Evolutionary conservation across 2,329 filamentous ascomycete genomes (phyloP).

Genomic region (Aquanectria penicillioides): DNA sequence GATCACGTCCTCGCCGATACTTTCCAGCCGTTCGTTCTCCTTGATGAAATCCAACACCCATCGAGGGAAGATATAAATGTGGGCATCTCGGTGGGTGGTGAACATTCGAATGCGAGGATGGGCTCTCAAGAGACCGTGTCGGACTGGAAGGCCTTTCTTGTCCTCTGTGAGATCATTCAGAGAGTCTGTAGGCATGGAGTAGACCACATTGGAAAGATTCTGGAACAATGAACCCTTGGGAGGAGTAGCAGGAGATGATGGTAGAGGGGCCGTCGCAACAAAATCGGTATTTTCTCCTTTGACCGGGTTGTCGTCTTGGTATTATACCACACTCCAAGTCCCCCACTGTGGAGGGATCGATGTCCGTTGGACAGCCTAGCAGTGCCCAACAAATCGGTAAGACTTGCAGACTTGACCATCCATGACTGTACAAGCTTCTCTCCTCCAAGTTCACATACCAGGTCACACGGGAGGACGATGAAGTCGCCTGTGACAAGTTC

Average conservation of each 20-base stretch:
- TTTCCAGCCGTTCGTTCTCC: conserved; percentile 84
- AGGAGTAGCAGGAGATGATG: conserved; percentile 57
- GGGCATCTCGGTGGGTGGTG: conserved; percentile 87
- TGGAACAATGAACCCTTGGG: conserved; percentile 71
- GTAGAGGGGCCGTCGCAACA: conserved; percentile 78
- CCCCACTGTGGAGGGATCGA: conserved; percentile 70
- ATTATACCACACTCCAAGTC: conserved; percentile 90
- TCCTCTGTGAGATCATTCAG: conserved; percentile 85
- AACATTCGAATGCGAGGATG: conserved; percentile 83
- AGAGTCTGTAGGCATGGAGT: conserved; percentile 88
- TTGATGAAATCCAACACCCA: conserved; percentile 90
- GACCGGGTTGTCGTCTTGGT: conserved; percentile 79
- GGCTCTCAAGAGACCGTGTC: conserved; percentile 78
- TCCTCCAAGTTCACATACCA: conserved; percentile 89
- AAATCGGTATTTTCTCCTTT: conserved; percentile 96
- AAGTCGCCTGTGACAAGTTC: conserved; percentile 86
- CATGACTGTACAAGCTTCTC: conserved; percentile 87
- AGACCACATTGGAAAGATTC: conserved; percentile 80
- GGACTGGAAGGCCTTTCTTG: conserved; percentile 76
- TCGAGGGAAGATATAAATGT: conserved; percentile 92
- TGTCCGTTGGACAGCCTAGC: conserved; percentile 49
- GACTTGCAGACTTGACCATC: conserved; percentile 84
- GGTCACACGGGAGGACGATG: conserved; percentile 88
- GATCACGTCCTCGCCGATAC: conserved; percentile 88
- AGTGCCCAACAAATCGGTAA: conserved; percentile 69